These are phyloP conservation scores for Pyropia haitanensis DNA, from an alignment of 23 red algal genomes.

Conservation along the genomic window DNA sequence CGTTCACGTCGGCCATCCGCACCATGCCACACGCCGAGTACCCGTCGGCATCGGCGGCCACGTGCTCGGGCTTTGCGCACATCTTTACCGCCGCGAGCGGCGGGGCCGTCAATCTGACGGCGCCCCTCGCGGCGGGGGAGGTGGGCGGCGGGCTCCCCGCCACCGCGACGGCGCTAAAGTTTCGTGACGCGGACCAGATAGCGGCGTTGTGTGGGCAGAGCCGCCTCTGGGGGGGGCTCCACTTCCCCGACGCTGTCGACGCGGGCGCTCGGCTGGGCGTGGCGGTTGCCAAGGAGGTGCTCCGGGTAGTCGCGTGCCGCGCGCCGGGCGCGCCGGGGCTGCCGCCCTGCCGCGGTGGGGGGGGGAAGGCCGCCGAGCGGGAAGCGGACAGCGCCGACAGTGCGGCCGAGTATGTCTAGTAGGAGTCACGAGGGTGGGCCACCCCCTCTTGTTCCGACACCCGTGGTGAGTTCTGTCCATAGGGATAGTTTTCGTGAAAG, in stretches of 20 bases:
- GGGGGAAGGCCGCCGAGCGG: too few species aligned
- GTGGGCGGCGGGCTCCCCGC: conserved; percentile 1
- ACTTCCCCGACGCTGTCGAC: conserved; percentile 16
- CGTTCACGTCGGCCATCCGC: conserved; percentile 1
- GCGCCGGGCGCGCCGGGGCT: too few species aligned
- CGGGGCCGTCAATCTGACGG: too few species aligned
- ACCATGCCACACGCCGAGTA: conserved; percentile 37
- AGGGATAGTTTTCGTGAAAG: too few species aligned
- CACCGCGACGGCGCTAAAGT: conserved; percentile 19
- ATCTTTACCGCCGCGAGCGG: not conserved
- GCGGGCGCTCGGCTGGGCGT: conserved; percentile 9
- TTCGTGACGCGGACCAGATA: conserved; percentile 3
- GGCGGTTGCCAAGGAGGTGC: conserved; percentile 2
- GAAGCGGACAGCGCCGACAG: too few species aligned
- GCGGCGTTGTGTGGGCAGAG: conserved; percentile 15
- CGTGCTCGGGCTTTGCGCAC: conserved; percentile 7
- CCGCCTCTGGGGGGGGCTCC: conserved; percentile 34
- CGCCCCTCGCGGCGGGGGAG: too few species aligned
- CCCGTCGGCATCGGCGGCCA: conserved; percentile 12
- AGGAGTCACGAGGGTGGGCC: too few species aligned
- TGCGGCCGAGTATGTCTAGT: too few species aligned
- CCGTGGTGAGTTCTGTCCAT: too few species aligned
- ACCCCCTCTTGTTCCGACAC: too few species aligned
- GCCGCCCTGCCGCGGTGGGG: too few species aligned
- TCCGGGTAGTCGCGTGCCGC: too few species aligned